Evolutionary conservation across 306 rosid genomes (phyloP).

Genomic region (Acacia melanoxylon): DNA sequence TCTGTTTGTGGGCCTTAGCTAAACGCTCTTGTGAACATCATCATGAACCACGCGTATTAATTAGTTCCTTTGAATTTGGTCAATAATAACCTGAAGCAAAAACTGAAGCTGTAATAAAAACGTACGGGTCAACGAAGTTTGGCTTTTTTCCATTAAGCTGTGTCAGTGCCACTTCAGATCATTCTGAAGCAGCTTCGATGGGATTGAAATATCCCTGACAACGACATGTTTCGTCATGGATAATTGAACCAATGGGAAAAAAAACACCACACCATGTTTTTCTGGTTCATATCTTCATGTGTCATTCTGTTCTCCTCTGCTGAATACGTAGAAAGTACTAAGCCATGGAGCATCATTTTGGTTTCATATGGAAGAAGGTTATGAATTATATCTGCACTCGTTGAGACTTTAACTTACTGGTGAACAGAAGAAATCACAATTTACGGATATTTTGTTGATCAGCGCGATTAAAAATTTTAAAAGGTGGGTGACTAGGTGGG

Average conservation of each 20-base stretch:
- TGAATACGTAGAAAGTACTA: background rate
- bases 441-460: background rate
- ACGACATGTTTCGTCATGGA: background rate
- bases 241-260: background rate
- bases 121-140: slow-evolving; percentile 8
- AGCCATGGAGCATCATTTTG: background rate
- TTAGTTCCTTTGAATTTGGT: slow-evolving; percentile 12
- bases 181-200: slow-evolving; percentile 16
- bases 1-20: slow-evolving; percentile 28
- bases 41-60: slow-evolving; percentile 1
- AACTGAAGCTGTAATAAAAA: slow-evolving; percentile 1
- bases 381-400: background rate
- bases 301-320: background rate
- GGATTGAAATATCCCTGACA: slow-evolving; percentile 11
- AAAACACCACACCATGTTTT: background rate
- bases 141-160: slow-evolving; percentile 14
- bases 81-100: background rate
- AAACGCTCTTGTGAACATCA: slow-evolving; percentile 3
- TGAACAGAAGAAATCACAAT: background rate
- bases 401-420: background rate
- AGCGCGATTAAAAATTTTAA: background rate
- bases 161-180: slow-evolving; percentile 10
- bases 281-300: background rate
- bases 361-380: no score
- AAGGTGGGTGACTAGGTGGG: background rate